These are phyloP conservation scores for Saturnispora mendoncae DNA, from an alignment of 805 yeast species.

Conservation along the genomic window DNA sequence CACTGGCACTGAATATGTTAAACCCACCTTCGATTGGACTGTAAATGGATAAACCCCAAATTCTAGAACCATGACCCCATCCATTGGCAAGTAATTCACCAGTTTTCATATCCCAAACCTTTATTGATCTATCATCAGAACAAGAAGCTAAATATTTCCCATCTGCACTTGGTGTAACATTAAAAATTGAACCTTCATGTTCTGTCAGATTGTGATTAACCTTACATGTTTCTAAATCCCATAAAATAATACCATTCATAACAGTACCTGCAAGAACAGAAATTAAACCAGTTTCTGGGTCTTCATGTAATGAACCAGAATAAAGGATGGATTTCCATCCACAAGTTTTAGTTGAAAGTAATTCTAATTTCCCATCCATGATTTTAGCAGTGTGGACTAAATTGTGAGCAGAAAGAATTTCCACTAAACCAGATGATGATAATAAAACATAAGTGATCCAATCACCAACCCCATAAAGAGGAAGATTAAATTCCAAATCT, in stretches of 20 bases:
- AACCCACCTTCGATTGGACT: slow-evolving; percentile 18
- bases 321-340: slow-evolving; percentile 77
- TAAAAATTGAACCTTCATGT: slow-evolving; percentile 91
- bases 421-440: slow-evolving; percentile 30
- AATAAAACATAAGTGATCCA: slow-evolving; percentile 70
- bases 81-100: slow-evolving; percentile 66
- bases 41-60: slow-evolving; percentile 71
- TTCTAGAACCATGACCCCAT: slow-evolving; percentile 96
- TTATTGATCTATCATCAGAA: slow-evolving; percentile 89
- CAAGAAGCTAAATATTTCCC: slow-evolving; percentile 63
- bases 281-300: slow-evolving; percentile 31
- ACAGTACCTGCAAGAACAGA: slow-evolving; percentile 87
- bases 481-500: slow-evolving; percentile 10
- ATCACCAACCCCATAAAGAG: slow-evolving; percentile 56
- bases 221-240: slow-evolving; percentile 45
- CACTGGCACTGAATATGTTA: slow-evolving; percentile 60
- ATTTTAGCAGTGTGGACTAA: slow-evolving; percentile 35
- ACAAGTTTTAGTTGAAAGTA: slow-evolving; percentile 34
- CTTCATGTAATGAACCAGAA: slow-evolving; percentile 64
- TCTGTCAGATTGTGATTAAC: slow-evolving; percentile 51
- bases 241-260: slow-evolving; percentile 73
- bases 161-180: slow-evolving; percentile 51
- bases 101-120: slow-evolving; percentile 53
- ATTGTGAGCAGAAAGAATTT: slow-evolving; percentile 74
- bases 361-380: slow-evolving; percentile 18